These are phyloP conservation scores for Xylaria sp. DNA, from an alignment of 2,329 filamentous ascomycete species.

Conservation along the genomic window DNA sequence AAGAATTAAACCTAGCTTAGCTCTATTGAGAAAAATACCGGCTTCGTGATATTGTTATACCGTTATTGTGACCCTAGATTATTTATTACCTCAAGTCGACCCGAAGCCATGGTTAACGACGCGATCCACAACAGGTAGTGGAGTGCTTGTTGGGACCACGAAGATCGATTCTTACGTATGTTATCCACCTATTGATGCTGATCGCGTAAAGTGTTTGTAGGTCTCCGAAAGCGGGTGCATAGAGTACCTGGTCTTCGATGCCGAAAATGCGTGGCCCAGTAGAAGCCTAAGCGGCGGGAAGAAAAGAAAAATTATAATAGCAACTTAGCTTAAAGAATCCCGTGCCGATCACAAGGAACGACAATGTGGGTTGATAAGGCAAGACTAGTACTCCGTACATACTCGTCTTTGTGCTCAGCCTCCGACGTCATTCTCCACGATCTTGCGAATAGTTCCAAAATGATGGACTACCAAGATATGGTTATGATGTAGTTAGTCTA, in stretches of 20 bases:
- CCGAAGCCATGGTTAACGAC: conserved; percentile 13
- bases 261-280: background rate
- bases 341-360: background rate
- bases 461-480: background rate
- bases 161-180: conserved; percentile 12
- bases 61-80: too few species aligned
- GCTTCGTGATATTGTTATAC: too few species aligned
- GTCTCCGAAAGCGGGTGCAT: background rate
- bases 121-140: conserved; percentile 17
- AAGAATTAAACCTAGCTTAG: background rate
- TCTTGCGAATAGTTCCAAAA: background rate
- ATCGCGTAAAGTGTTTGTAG: background rate
- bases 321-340: background rate
- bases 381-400: background rate
- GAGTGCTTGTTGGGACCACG: background rate
- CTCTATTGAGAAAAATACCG: too few species aligned
- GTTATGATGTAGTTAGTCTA: conserved; percentile 9
- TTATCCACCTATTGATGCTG: background rate
- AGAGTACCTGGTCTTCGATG: background rate
- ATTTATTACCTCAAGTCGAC: background rate
- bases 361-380: background rate
- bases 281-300: background rate
- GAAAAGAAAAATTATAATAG: background rate
- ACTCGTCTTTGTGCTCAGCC: conserved; percentile 9
- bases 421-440: conserved; percentile 21